phyloP scores from a whole-genome alignment of 192 early-diverging fungal species.

The Rhizophagus sp. region DNA sequence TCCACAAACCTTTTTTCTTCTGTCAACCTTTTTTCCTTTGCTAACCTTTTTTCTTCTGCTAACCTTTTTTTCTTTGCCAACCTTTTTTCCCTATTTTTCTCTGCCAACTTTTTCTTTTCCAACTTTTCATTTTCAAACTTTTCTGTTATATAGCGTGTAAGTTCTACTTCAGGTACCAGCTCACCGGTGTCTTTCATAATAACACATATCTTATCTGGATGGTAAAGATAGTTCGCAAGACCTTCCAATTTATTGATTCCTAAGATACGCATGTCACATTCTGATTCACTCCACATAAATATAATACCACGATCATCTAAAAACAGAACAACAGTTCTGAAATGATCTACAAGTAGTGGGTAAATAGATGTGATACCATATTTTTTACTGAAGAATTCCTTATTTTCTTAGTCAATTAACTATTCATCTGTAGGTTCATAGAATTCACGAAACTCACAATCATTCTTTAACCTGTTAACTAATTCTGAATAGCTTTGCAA shows the following conservation, averaged over 20 bases:
- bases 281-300: conserved; percentile 1
- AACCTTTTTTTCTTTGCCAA: too few relatives aligned
- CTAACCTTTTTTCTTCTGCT: too few relatives aligned
- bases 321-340: neutral
- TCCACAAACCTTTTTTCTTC: too few relatives aligned
- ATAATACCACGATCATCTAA: conserved; percentile 18
- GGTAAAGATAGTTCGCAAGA: neutral
- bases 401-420: too few relatives aligned
- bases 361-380: neutral
- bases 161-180: too few relatives aligned
- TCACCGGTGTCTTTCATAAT: too few relatives aligned
- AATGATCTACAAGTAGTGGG: conserved; percentile 13
- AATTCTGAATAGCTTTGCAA: neutral
- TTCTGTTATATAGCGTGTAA: too few relatives aligned
- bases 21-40: too few relatives aligned
- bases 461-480: neutral
- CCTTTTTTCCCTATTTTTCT: too few relatives aligned
- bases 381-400: neutral
- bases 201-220: neutral
- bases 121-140: too few relatives aligned
- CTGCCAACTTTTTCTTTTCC: too few relatives aligned
- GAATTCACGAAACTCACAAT: neutral
- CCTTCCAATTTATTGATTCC: neutral
- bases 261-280: neutral
- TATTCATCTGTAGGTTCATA: too few relatives aligned